Evolutionary conservation across 352 stramenopile genomes (phyloP).

Genomic region (Globisporangium radiosum): DNA sequence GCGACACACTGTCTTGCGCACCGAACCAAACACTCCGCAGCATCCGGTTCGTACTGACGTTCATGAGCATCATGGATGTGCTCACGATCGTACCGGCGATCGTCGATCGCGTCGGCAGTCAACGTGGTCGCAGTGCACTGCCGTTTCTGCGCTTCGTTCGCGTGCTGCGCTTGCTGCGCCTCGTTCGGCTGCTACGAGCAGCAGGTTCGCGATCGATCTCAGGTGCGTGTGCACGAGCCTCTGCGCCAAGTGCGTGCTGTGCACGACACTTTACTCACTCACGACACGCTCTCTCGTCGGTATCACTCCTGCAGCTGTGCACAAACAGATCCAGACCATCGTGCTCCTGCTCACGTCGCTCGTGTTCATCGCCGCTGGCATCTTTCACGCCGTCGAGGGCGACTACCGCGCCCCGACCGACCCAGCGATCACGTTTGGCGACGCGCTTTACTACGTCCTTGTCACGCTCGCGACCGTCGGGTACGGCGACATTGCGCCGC

Average conservation of each 20-base stretch:
- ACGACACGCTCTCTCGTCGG: not conserved
- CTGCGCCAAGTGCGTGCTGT: too few relatives aligned
- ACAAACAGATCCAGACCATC: conserved; percentile 63
- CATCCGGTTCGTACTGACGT: conserved; percentile 34
- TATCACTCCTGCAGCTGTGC: conserved; percentile 22
- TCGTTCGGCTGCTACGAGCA: conserved; percentile 41
- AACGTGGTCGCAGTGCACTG: conserved; percentile 14
- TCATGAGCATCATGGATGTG: conserved; percentile 54
- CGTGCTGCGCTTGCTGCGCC: conserved; percentile 48
- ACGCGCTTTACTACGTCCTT: conserved; percentile 55
- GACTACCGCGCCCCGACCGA: conserved; percentile 16
- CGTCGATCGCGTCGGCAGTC: conserved; percentile 23
- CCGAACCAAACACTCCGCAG: not conserved
- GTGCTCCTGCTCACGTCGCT: conserved; percentile 58
- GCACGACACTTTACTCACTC: not conserved
- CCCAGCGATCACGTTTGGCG: conserved; percentile 37
- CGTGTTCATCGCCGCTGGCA: conserved; percentile 50
- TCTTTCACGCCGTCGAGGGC: conserved; percentile 54
- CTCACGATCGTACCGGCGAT: conserved; percentile 53
- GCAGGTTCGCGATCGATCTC: conserved; percentile 42
- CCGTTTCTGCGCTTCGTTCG: conserved; percentile 59
- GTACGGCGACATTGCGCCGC: conserved; percentile 43
- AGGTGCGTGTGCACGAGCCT: conserved; percentile 1
- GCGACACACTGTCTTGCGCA: too few relatives aligned
- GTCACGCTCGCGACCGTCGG: conserved; percentile 52